Evolutionary conservation across 2,329 filamentous ascomycete genomes (phyloP).

Genomic region (Emergomyces africanus): DNA sequence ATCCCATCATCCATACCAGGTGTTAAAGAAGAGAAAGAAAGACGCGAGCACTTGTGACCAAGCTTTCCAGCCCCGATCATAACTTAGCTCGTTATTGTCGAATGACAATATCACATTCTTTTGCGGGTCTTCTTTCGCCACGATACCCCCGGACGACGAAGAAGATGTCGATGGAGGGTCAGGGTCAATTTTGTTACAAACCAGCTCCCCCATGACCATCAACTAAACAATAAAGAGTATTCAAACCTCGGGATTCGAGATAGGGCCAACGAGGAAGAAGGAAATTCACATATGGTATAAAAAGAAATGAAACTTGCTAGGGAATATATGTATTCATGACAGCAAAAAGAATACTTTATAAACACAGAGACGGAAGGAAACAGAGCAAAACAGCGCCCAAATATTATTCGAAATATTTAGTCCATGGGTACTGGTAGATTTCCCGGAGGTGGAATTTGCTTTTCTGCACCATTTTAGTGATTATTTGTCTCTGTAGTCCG

Average conservation of each 20-base stretch:
- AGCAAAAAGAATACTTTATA: background rate
- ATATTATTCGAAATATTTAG: background rate
- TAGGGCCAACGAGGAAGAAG: background rate
- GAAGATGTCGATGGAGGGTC: background rate
- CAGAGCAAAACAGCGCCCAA: background rate
- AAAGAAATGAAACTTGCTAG: background rate
- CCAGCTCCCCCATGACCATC: background rate
- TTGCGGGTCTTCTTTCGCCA: conserved; percentile 1
- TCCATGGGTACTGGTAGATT: background rate
- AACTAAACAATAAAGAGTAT: background rate
- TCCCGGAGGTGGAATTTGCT: background rate
- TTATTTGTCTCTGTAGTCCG: background rate
- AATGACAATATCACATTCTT: conserved; percentile 5
- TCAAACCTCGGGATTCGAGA: background rate
- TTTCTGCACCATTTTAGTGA: background rate
- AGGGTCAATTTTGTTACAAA: background rate
- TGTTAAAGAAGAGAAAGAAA: conserved; percentile 37
- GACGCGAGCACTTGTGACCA: conserved; percentile 37
- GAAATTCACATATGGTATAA: background rate
- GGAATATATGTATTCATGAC: background rate
- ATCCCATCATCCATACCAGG: conserved; percentile 25
- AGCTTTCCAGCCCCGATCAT: conserved; percentile 16
- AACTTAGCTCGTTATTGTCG: conserved; percentile 7
- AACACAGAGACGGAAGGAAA: background rate
- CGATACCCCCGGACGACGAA: background rate